Evolutionary conservation across 2,329 filamentous ascomycete genomes (phyloP).

Genomic region (Davidsoniella virescens): DNA sequence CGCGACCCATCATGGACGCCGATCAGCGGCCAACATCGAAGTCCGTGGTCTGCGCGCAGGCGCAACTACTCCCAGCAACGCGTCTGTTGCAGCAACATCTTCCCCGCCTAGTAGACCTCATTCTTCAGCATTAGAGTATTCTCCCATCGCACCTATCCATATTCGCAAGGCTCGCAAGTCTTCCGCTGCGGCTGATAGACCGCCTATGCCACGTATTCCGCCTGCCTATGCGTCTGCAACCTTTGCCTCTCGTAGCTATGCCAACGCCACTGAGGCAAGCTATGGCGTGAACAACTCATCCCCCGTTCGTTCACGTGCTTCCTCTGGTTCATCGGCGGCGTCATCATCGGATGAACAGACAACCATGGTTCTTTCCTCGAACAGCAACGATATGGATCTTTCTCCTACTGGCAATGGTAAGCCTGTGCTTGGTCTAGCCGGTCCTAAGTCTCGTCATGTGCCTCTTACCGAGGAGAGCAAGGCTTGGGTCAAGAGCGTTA

Average conservation of each 20-base stretch:
- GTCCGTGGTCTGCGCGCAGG: slow-evolving; percentile 20
- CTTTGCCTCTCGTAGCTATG: slow-evolving; percentile 9
- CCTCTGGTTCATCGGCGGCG: no score
- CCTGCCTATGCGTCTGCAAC: slow-evolving; percentile 29
- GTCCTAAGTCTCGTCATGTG: slow-evolving; percentile 47
- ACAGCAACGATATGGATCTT: no score
- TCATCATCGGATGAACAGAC: slow-evolving; percentile 18
- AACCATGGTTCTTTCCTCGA: slow-evolving; percentile 16
- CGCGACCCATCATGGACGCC: slow-evolving; percentile 76
- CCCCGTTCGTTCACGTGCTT: no score
- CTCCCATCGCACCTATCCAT: slow-evolving; percentile 32
- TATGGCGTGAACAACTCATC: background rate
- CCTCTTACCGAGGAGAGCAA: slow-evolving; percentile 57
- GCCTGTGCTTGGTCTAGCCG: slow-evolving; percentile 47
- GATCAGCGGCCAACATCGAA: slow-evolving; percentile 40
- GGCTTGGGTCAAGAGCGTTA: slow-evolving; percentile 70
- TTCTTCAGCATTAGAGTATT: slow-evolving; percentile 18
- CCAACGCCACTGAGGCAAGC: slow-evolving; percentile 22
- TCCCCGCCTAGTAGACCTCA: slow-evolving; percentile 27
- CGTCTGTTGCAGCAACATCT: slow-evolving; percentile 16
- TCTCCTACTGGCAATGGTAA: no score
- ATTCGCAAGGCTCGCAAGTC: slow-evolving; percentile 38
- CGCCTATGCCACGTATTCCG: slow-evolving; percentile 16
- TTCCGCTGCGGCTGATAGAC: slow-evolving; percentile 18
- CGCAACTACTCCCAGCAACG: background rate